Conservation (phyloP, 805 yeast species). For the Pichia occidentalis region DNA sequence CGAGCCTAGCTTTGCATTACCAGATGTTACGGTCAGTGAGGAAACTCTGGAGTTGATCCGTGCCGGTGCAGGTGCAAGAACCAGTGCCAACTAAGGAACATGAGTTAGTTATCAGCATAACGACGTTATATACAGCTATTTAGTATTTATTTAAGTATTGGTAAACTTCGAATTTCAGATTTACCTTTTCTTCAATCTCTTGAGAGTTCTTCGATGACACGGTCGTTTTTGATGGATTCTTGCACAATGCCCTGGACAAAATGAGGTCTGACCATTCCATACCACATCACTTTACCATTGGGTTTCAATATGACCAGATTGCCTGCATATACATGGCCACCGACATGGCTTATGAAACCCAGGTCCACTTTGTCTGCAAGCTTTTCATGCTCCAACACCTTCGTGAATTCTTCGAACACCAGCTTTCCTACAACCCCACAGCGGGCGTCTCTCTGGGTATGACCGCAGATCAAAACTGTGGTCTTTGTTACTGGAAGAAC, state of each 20-base stretch:
- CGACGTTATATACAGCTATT: background rate
- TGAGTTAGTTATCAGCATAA: background rate
- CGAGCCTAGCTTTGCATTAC: constrained; percentile 40
- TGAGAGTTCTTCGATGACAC: constrained; percentile 49
- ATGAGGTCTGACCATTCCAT: constrained; percentile 64
- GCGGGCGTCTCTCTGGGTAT: constrained; percentile 51
- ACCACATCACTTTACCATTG: constrained; percentile 54
- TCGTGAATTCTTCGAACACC: constrained; percentile 42
- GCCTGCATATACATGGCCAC: constrained; percentile 87
- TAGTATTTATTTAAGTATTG: background rate
- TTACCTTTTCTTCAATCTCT: constrained; percentile 35
- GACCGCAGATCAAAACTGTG: constrained; percentile 59
- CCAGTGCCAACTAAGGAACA: constrained; percentile 41
- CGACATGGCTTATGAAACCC: constrained; percentile 67
- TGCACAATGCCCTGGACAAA: constrained; percentile 60
- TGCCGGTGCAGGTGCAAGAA: constrained; percentile 71
- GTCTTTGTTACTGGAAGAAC: constrained; percentile 19
- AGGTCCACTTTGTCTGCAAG: constrained; percentile 28
- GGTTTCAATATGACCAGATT: constrained; percentile 54
- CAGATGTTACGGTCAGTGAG: constrained; percentile 47
- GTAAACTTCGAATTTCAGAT: background rate
- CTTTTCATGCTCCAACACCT: constrained; percentile 32
- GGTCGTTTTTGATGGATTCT: constrained; percentile 43
- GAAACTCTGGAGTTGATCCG: constrained; percentile 52
- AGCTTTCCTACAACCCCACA: constrained; percentile 67